Base-by-base conservation (phyloP, 345 rosid genomes). In the Combretum micranthum region DNA sequence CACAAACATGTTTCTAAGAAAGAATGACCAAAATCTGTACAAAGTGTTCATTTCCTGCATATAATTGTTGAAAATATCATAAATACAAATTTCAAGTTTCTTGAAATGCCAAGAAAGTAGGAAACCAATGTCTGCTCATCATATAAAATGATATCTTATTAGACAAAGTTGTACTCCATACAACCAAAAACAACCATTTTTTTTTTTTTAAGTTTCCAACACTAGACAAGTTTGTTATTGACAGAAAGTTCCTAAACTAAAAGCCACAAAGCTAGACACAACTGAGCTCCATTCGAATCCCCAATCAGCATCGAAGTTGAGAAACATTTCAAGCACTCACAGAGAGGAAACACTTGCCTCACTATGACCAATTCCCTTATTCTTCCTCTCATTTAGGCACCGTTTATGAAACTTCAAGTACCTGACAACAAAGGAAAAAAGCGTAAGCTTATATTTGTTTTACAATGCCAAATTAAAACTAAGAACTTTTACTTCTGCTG, bases 1-100 rank as follows among this genome's bases (percentile, higher is more conserved):
- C 26, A 80, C 82, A 78, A 86, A 84, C 59, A 74, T 63, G 25
- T 83, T 83, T 75, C 99, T 79, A 48, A 93, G 93, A 74, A 93
- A 89, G 75, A 81, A 93, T 15, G 97, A 83, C 99, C 99, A 93
- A 71, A 88, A 93, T 56, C 97, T 77, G 69, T 86, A 93, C 48
- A 93, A 72, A 16, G 87, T 82, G 67, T 93, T 93, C 99, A 93
- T 93, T 79, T 89, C 99, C 99, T 93, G 89, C 77, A 80, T 13
- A 32, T 26, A 60, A 64, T 59, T 44, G 17, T 47, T 62, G 47
- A 44, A 45, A 32, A 26, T 12, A 20, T 20, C 23, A 19, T 59
- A 32, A 42, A 32, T 26, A n/a, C 55, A 47, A 13, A 47, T 20
- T 4, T 23, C 25, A 16, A 64, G 39, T 3, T 25, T 3, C 32